Base-by-base conservation (phyloP, 2,329 filamentous ascomycete species). In the Arthroderma sp. region DNA sequence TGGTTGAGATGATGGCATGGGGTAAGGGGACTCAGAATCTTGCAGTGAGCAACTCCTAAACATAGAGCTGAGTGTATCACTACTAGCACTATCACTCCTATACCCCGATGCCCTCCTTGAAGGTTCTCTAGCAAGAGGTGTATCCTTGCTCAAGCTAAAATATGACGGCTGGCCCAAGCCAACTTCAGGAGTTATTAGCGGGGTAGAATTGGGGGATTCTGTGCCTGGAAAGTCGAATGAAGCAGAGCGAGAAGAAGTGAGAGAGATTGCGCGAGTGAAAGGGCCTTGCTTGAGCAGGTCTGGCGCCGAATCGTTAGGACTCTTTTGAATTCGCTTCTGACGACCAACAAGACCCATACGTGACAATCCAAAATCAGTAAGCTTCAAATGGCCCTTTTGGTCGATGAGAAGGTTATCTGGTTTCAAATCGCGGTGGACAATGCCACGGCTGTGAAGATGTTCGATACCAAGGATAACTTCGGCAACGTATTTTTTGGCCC, bases 361-460 rank as follows among this genome's bases (percentile, higher is more conserved):
- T 8, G 91, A 98, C 28, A 98, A 72, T 49, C 91, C 91, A 68
- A 98, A 98, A 62, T 98, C 91, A 1, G 93, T 98, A 55, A 98
- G 72, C 65, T 98, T 98, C 46, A 98, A 69, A 66, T 98, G 91
- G 1, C 91, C 91, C 57, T 87, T 94, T 56, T 93, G 86, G 59
- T 98, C 93, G 54, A 98, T 98, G 43, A 98, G 74, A 30, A 98
- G 74, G 59, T 98, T 98, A 61, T 98, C 91, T 1, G 91, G 91
- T 65, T 98, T 98, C 49, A 98, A 66, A 59, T 98, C 91, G 56
- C 91, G 83, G 65, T 98, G 93, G 38, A 98, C 89, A 59, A 98
- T 95, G 48, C 89, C 86, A 48, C 89, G 79, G 59, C 82, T 86
- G 66, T 98, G 91, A 39, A 98, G 72, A 68, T 98, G 88, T 61